Conservation (phyloP, 345 rosid genomes). For the Lagerstroemia speciosa region DNA sequence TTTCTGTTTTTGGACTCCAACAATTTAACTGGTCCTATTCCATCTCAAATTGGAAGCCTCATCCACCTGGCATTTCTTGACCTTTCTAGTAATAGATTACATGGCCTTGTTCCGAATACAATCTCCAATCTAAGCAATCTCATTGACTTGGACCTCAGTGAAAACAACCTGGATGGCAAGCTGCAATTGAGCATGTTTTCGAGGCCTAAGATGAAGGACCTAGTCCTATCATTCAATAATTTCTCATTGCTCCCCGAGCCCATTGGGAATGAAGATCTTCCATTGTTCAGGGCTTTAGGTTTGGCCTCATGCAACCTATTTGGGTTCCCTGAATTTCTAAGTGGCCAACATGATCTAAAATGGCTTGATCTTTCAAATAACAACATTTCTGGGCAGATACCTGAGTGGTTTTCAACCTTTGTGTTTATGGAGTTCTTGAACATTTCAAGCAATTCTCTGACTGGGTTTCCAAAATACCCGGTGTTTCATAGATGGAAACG, state of each 20-base stretch:
- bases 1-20: neutral
- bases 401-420: constrained; percentile 7
- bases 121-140: neutral
- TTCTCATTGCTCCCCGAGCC: neutral
- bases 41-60: neutral
- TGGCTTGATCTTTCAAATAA: constrained; percentile 10
- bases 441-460: constrained; percentile 8
- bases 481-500: neutral
- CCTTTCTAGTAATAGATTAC: constrained; percentile 3
- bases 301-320: constrained; percentile 15
- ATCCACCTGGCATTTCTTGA: neutral
- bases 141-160: fast-evolving
- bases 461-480: constrained; percentile 10
- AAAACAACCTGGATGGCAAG: constrained; percentile 5
- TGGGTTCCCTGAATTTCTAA: constrained; percentile 13
- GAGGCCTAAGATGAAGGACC: fast-evolving
- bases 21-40: neutral
- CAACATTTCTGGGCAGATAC: constrained; percentile 13
- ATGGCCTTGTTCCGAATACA: constrained; percentile 3
- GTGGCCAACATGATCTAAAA: neutral
- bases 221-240: constrained; percentile 10
- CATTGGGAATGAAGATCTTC: neutral
- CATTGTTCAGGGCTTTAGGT: neutral
- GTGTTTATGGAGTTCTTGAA: neutral
- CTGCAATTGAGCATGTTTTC: neutral